Base-by-base conservation (phyloP, 75 land plant species). In the Isoetes taiwanensis region DNA sequence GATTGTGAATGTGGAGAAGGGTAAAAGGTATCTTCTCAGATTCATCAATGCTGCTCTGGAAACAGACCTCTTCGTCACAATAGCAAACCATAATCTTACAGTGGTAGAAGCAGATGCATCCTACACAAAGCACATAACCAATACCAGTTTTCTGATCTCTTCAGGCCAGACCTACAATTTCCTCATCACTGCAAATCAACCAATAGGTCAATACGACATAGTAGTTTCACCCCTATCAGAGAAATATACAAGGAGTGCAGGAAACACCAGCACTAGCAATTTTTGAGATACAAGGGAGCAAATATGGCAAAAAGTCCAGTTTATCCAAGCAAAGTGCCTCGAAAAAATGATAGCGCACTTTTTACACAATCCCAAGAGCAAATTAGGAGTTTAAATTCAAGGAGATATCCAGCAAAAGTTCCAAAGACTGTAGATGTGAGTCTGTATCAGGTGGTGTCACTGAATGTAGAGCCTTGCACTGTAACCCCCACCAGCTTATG, bases 191-290 rank as follows among this genome's bases (percentile, higher is more conserved):
- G 43, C 43, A 2, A 32, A 57, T 34, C 46, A 57, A 16, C n/a
- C 37, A 11, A 11, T 23, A 32, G 38, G 40, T 6, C 31, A 14
- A 3, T 57, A 57, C 38, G 37, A 34, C 24, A 74, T 69, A 24
- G 73, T 80, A 32, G 66, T 73, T 57, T 58, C 72, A 16, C 70
- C 74, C 39, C 12, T 9, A 37, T n/a, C n/a, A n/a, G n/a, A n/a
- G n/a, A n/a, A n/a, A n/a, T n/a, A n/a, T n/a, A n/a, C n/a, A n/a
- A n/a, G n/a, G n/a, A n/a, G n/a, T n/a, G n/a, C n/a, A n/a, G n/a
- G n/a, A n/a, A n/a, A n/a, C n/a, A n/a, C n/a, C n/a, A n/a, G n/a
- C n/a, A n/a, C n/a, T n/a, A n/a, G n/a, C n/a, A n/a, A n/a, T n/a
- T n/a, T n/a, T n/a, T n/a, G n/a, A n/a, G n/a, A n/a, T n/a, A n/a